Evolutionary conservation across 176 grass and related monocot genomes (phyloP), one percentile per base, ranked within the genome.

Genomic region (Leersia perrieri): DNA sequence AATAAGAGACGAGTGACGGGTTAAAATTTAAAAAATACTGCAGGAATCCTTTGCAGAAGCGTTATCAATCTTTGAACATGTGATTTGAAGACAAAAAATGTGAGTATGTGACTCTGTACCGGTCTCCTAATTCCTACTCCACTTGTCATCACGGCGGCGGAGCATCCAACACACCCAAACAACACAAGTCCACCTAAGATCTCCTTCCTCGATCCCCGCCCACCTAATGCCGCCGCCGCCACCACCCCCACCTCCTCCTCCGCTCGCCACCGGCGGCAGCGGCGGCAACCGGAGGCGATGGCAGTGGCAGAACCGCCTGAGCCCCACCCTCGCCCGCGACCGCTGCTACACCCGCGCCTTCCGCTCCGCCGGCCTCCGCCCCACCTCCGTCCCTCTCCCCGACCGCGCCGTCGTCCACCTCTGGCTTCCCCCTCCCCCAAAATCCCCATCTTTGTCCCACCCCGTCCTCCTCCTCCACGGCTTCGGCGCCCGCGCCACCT

Each of bases 401-500:
- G 88, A 88, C 71, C 90, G 90, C 45, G 83, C 95, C 74, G 81
- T 80, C 51, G 65, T 98, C 41, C 87, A 98, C 74, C 40, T 90
- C 60, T 98, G 95, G 95, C 66, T 85, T 39, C 95, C 88, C 49
- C 79, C 73, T 11, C 45, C 74, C 33, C 45, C 65, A 28, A n/a
- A n/a, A n/a, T n/a, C n/a, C n/a, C n/a, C n/a, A n/a, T n/a, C n/a
- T n/a, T n/a, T n/a, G n/a, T n/a, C n/a, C 40, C 80, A 81, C 45
- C 81, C 92, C 6, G 83, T 94, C 41, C 73, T 98, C 57, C 90
- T 94, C 36, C 76, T 98, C 26, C 95, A 98, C 16, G 95, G 95
- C n/a, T 97, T 98, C 74, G 95, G 95, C 72, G 95, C 95, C 1
- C 33, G 38, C 14, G 90, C 95, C 65, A 98, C 86, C 22, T 94